phyloP scores from a whole-genome alignment of 805 yeast species.

The Clavispora fructus region DNA sequence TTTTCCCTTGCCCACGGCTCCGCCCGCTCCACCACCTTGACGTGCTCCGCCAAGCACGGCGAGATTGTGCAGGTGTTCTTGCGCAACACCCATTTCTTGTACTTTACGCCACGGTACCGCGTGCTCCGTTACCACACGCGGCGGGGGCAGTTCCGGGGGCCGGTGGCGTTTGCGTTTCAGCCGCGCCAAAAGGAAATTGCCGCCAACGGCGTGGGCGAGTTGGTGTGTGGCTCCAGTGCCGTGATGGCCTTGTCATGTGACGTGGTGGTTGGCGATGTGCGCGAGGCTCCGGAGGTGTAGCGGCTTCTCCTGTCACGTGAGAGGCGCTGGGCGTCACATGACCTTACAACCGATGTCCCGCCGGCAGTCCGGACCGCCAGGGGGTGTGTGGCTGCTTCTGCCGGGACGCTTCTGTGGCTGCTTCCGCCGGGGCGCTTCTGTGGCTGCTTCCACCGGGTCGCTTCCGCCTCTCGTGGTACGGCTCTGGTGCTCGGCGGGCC shows the following conservation, averaged over 20 bases:
- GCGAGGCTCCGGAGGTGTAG: not conserved
- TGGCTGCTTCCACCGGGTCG: too few relatives aligned
- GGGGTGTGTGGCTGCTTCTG: too few relatives aligned
- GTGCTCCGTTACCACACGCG: constrained; percentile 2
- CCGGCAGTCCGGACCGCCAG: too few relatives aligned
- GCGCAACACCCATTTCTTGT: constrained; percentile 7
- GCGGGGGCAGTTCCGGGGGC: not conserved
- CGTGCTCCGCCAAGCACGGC: constrained; percentile 9
- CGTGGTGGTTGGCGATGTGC: not conserved
- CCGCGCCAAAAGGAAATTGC: constrained; percentile 6
- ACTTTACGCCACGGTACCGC: constrained; percentile 12
- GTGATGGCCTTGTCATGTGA: constrained; percentile 7
- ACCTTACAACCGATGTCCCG: too few relatives aligned
- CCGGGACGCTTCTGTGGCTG: too few relatives aligned
- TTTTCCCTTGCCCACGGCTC: constrained; percentile 3
- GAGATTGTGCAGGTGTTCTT: constrained; percentile 14
- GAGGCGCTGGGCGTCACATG: too few relatives aligned
- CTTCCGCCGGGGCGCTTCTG: too few relatives aligned
- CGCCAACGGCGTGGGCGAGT: constrained; percentile 11
- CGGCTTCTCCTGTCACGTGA: too few relatives aligned
- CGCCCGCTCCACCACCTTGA: constrained; percentile 2
- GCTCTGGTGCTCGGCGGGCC: too few relatives aligned
- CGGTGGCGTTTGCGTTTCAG: not conserved
- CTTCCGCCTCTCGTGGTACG: too few relatives aligned
- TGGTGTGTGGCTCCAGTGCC: constrained; percentile 12